These are phyloP conservation scores for Lactarius pseudohatsudake DNA, from an alignment of 768 basidiomycete genomes.

Conservation along the genomic window DNA sequence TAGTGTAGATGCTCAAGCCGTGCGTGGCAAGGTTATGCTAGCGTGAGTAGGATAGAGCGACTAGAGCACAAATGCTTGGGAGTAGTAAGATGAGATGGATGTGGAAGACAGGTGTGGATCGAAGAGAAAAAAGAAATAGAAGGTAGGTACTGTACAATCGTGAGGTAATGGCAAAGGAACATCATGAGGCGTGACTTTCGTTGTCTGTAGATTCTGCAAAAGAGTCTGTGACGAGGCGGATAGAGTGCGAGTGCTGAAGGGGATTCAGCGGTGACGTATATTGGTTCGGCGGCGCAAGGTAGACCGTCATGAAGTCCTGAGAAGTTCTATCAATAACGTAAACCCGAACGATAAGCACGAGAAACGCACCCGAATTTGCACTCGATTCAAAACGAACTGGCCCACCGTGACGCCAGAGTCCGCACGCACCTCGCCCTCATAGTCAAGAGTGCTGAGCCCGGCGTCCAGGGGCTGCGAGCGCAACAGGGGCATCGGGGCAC, in stretches of 20 bases:
- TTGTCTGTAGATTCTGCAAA: slow-evolving; percentile 4
- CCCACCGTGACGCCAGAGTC: slow-evolving; percentile 42
- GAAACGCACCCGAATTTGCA: slow-evolving; percentile 50
- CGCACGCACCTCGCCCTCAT: slow-evolving; percentile 54
- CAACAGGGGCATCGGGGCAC: slow-evolving; percentile 30
- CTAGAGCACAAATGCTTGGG: neutral
- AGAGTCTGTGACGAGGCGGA: slow-evolving; percentile 61
- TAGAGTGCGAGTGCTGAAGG: slow-evolving; percentile 48
- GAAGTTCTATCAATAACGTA: neutral
- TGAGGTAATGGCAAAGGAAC: neutral
- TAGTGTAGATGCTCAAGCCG: neutral
- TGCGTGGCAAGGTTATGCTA: neutral
- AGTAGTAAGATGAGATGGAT: neutral
- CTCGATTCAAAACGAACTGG: slow-evolving; percentile 46
- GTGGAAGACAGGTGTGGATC: neutral
- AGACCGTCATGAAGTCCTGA: slow-evolving; percentile 59
- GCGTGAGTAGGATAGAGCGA: neutral
- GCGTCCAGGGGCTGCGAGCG: slow-evolving; percentile 29
- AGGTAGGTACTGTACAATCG: neutral
- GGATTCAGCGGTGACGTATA: slow-evolving; percentile 40
- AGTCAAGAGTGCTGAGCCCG: slow-evolving; percentile 50
- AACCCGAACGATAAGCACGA: neutral
- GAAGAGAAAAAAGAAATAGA: too few relatives aligned
- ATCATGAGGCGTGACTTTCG: neutral
- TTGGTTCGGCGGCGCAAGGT: slow-evolving; percentile 42